Evolutionary conservation across 2,329 filamentous ascomycete species (phyloP).

Genomic region (Monosporascus sp.): DNA sequence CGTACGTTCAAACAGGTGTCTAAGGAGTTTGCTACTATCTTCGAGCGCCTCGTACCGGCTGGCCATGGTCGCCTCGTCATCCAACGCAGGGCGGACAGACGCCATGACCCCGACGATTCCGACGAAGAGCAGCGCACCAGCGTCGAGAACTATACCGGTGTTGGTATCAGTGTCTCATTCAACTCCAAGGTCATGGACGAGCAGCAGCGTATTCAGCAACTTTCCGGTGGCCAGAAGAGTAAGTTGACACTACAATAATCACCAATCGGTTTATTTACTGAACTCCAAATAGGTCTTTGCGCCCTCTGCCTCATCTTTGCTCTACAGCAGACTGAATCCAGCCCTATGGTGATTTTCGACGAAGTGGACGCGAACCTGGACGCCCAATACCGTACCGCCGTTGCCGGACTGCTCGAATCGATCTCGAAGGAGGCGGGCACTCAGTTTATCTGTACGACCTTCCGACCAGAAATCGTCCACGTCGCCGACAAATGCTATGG

Average conservation of each 20-base stretch:
- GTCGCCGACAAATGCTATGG: conserved; percentile 98
- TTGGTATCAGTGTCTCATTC: conserved; percentile 96
- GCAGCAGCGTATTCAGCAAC: conserved; percentile 94
- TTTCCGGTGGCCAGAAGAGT: conserved; percentile 97
- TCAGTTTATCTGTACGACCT: conserved; percentile 98
- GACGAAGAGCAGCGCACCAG: conserved; percentile 62
- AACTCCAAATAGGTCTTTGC: conserved; percentile 63
- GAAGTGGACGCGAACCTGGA: conserved; percentile 98
- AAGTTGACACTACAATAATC: conserved; percentile 31
- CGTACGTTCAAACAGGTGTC: conserved; percentile 98
- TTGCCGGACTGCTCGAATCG: conserved; percentile 79
- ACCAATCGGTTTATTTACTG: conserved; percentile 9
- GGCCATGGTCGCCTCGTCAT: conserved; percentile 90
- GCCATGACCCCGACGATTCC: conserved; percentile 59
- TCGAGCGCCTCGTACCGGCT: conserved; percentile 90
- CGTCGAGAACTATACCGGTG: conserved; percentile 93
- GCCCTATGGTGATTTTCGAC: conserved; percentile 98
- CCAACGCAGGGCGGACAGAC: conserved; percentile 78
- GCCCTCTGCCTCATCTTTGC: conserved; percentile 97
- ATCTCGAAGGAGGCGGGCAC: conserved; percentile 63
- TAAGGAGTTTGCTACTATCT: conserved; percentile 85
- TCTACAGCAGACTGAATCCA: conserved; percentile 96
- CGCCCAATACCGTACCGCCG: conserved; percentile 93
- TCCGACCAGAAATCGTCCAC: conserved; percentile 91
- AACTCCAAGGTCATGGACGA: conserved; percentile 95